A percentile compares a stretch with the other conserved stretches of the same genome.
Conservation (phyloP, 2,329 filamentous ascomycete species). For the Elsinoe australis region DNA sequence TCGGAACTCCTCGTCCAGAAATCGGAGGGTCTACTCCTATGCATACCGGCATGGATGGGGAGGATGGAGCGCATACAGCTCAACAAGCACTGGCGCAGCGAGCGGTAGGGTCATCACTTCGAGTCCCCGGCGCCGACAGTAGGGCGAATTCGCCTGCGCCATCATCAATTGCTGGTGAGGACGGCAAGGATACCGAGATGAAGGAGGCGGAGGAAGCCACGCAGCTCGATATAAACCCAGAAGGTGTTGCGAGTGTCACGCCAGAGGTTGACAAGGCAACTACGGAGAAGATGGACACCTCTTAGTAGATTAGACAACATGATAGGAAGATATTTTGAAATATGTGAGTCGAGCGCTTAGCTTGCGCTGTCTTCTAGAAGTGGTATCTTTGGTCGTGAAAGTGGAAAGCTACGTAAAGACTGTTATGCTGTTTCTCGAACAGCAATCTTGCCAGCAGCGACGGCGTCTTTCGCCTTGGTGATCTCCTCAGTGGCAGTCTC, state of each 20-base stretch:
- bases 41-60: constrained; percentile 29
- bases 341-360: no score
- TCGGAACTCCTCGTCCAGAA: constrained; percentile 41
- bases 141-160: constrained; percentile 17
- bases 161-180: constrained; percentile 17
- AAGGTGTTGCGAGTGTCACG: constrained; percentile 19
- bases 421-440: constrained; percentile 32
- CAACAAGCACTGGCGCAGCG: constrained; percentile 17
- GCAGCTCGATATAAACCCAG: background rate
- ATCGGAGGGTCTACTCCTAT: constrained; percentile 33
- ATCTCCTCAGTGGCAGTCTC: constrained; percentile 37
- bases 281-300: constrained; percentile 20
- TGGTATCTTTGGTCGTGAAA: background rate
- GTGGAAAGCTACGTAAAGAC: background rate
- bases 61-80: constrained; percentile 21
- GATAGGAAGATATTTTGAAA: no score
- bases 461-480: constrained; percentile 39
- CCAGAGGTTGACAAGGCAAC: constrained; percentile 1
- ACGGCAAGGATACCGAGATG: constrained; percentile 22
- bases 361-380: background rate
- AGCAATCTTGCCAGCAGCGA: constrained; percentile 35
- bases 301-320: no score
- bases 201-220: constrained; percentile 20
- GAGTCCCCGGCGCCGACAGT: constrained; percentile 18
- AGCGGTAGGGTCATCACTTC: constrained; percentile 19